Evolutionary conservation across 2,329 filamentous ascomycete species (phyloP), one percentile per base, ranked within the genome.

Genomic region (Claviceps humidiphila): DNA sequence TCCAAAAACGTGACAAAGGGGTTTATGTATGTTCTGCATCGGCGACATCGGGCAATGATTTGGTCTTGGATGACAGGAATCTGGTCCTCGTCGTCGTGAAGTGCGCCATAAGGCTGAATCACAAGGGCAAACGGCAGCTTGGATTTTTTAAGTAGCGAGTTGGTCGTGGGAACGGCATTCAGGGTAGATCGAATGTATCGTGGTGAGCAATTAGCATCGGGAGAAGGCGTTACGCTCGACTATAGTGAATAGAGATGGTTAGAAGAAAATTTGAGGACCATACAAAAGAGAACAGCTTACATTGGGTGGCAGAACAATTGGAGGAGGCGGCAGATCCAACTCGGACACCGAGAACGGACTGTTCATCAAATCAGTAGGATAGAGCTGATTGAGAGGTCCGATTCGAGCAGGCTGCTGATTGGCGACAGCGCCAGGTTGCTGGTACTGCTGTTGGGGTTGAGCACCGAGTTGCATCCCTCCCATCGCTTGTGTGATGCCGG

Each of bases 1-100:
- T 98, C 93, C 55, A 98, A 74, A 72, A 98, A 98, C 47, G 88
- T 89, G 54, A 95, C 93, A 61, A 91, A 98, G 13, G 93, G 90
- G 67, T 97, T 97, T 75, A 97, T 97, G 68, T 97, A 97, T 52
- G 91, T 93, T 60, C 93, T 80, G 71, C 93, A 98, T 70, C 93
- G 84, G 68, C 93, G 82, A 75, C 93, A 98, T 63, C 93, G 84
- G 53, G 91, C 94, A 66, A 98, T 98, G 58, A 97, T 87, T 71
- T 97, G 93, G 67, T 98, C 93, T 64, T 95, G 87, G 30, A 97
- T 87, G 48, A 98, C 82, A 6, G 91, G 93, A 1, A 98, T 82
- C 24, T 82, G 80, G 61, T 97, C 93, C 68, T 97, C 91, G 20
- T 87, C 80, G 66, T 98, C 93, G 66, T 96, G 91, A 34, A 98